These are phyloP conservation scores for Leishmania turanica DNA, from an alignment of 208 protist species.

Conservation along the genomic window DNA sequence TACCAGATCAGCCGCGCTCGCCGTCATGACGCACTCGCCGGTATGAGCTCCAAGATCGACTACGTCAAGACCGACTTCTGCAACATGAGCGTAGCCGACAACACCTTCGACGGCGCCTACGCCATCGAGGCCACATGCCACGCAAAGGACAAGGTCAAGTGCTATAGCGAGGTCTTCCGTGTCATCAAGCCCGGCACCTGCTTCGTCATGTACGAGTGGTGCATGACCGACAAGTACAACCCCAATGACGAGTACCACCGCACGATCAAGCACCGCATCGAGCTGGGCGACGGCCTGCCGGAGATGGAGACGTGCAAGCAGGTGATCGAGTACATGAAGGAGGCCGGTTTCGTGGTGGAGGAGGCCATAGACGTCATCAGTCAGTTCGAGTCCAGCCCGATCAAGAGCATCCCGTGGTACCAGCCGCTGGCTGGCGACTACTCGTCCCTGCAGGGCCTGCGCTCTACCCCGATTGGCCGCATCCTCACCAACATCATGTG, in stretches of 20 bases:
- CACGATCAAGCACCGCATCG: conserved; percentile 92
- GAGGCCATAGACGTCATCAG: conserved; percentile 71
- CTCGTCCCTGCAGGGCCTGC: conserved; percentile 71
- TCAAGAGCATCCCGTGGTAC: conserved; percentile 92
- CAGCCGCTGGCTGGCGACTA: conserved; percentile 76
- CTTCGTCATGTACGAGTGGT: conserved; percentile 97
- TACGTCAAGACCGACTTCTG: conserved; percentile 96
- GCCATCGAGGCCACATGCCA: conserved; percentile 98
- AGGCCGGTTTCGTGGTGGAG: conserved; percentile 93
- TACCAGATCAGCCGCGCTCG: conserved; percentile 95
- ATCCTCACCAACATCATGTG: conserved; percentile 80
- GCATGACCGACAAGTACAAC: conserved; percentile 95
- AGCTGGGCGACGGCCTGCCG: conserved; percentile 95
- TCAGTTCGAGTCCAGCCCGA: conserved; percentile 62
- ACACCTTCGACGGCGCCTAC: conserved; percentile 95
- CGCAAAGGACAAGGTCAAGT: conserved; percentile 91
- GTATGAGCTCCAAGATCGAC: conserved; percentile 74
- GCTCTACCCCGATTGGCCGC: conserved; percentile 84
- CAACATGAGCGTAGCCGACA: conserved; percentile 87
- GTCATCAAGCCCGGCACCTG: conserved; percentile 93
- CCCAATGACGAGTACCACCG: conserved; percentile 86
- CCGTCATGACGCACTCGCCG: conserved; percentile 63
- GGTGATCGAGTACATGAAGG: conserved; percentile 83
- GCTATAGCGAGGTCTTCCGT: conserved; percentile 94
- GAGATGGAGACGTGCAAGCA: conserved; percentile 82